Conservation (phyloP, 805 yeast genomes). For the Vanderwaltozyma verrucispora region DNA sequence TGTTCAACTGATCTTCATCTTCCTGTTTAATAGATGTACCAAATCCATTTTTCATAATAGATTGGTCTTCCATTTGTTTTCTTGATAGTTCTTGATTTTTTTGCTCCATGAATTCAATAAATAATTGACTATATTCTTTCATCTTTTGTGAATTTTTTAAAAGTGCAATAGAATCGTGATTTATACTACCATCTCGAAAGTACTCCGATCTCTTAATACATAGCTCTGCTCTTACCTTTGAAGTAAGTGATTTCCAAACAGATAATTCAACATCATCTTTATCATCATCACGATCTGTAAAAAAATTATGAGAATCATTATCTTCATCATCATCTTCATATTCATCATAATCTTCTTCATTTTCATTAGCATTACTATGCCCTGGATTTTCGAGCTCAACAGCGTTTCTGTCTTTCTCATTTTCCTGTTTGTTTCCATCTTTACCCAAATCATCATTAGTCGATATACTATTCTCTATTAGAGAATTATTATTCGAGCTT, state of each 20-base stretch:
- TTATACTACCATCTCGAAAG: slow-evolving; percentile 50
- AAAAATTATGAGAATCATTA: slow-evolving; percentile 33
- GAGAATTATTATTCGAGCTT: too few species aligned
- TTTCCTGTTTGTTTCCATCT: too few species aligned
- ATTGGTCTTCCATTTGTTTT: slow-evolving; percentile 23
- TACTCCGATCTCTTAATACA: slow-evolving; percentile 58
- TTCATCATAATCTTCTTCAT: slow-evolving; percentile 22
- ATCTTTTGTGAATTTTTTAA: slow-evolving; percentile 56
- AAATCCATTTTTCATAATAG: slow-evolving; percentile 33
- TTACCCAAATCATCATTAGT: too few species aligned
- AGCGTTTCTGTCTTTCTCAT: too few species aligned
- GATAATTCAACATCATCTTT: slow-evolving; percentile 62
- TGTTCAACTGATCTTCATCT: slow-evolving; percentile 16
- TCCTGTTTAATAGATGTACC: slow-evolving; percentile 27
- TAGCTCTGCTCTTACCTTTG: slow-evolving; percentile 67
- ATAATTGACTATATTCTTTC: slow-evolving; percentile 39
- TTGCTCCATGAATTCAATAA: slow-evolving; percentile 24
- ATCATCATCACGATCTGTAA: slow-evolving; percentile 48
- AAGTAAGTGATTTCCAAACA: slow-evolving; percentile 76
- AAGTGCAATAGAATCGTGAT: slow-evolving; percentile 59
- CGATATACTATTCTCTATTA: too few species aligned
- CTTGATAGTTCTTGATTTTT: slow-evolving; percentile 20
- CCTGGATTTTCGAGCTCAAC: too few species aligned
- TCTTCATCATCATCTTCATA: slow-evolving; percentile 38
- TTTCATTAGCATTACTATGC: slow-evolving; percentile 36